Base-by-base conservation (phyloP, 1,284 basidiomycete genomes). In the Rhodotorula sp. region DNA sequence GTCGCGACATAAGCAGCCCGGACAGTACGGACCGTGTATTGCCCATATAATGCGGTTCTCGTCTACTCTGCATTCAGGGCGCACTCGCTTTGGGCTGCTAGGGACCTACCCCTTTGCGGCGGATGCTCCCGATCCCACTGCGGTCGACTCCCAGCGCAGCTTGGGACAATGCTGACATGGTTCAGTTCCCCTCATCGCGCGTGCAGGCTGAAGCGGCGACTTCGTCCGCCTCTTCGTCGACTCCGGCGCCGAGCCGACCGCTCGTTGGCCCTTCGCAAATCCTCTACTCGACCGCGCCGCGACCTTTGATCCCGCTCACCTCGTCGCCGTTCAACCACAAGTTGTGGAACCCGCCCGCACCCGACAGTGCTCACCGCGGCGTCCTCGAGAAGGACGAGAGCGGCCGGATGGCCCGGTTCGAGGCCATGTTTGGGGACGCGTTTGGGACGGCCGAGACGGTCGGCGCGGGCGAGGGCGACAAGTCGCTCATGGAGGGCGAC, bases 271-370 rank as follows among this genome's bases (percentile, higher is more conserved):
- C 75, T 2, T 66, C 70, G 47, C 56, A 64, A 14, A 34, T 76
- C 67, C 45, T 72, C 38, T 76, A 67, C 65, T 62, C 72, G 21
- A 68, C 72, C 50, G 59, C 70, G 1, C 75, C 75, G 2, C 70
- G 70, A 8, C 67, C 75, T 0, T 47, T 72, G 10, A 74, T 76
- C 60, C 75, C 75, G 3, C 62, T 76, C 26, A 74, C 75, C 23
- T 58, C 58, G 31, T 74, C 75, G 2, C 75, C 75, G 2, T 48
- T 57, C 4, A 76, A 76, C 50, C 75, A 76, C 69, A 62, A 61
- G 50, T 65, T 76, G 38, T 76, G 75, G 75, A 76, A 76, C 68
- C 75, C 75, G 1, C 75, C 75, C 50, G 66, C 70, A 23, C 49
- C 67, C 2, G 69, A 74, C 64, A 67, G 70, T 16, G 58, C 60